phyloP scores from a whole-genome alignment of 78 protist species.

The Trichosphaerium sp. region DNA sequence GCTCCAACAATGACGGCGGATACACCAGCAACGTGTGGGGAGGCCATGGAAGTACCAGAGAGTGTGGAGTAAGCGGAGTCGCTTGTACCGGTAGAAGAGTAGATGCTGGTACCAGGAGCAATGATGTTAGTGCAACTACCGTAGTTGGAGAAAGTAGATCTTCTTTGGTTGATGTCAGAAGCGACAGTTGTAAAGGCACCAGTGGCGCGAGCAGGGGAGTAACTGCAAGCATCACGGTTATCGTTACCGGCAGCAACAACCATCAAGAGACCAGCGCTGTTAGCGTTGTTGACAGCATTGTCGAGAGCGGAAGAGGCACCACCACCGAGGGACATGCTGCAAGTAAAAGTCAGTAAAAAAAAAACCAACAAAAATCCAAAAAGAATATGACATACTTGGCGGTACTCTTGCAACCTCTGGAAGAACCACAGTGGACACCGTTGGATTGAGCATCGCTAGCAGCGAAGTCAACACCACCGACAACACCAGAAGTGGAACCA shows the following conservation, averaged over 20 bases:
- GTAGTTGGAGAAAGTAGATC: too few species aligned
- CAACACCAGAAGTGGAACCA: too few species aligned
- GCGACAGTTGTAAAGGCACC: background rate
- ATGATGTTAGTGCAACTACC: too few species aligned
- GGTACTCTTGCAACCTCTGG: too few species aligned
- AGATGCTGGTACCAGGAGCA: too few species aligned
- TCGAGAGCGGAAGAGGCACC: background rate
- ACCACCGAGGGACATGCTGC: background rate
- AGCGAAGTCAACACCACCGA: too few species aligned
- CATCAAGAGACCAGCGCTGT: background rate
- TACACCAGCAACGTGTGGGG: conserved; percentile 10
- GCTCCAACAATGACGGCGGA: background rate
- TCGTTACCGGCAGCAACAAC: background rate
- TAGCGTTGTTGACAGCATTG: background rate
- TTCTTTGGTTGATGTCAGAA: background rate
- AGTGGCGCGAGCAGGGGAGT: background rate
- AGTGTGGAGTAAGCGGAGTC: background rate
- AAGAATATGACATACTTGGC: too few species aligned
- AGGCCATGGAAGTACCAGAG: conserved; percentile 19
- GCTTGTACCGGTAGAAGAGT: too few species aligned
- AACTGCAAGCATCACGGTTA: background rate
- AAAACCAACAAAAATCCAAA: too few species aligned
- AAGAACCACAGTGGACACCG: too few species aligned
- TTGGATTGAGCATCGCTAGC: too few species aligned
- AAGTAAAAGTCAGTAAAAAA: too few species aligned